Base-by-base conservation (phyloP, 176 grass and related monocot species). In the Tillandsia leiboldiana region DNA sequence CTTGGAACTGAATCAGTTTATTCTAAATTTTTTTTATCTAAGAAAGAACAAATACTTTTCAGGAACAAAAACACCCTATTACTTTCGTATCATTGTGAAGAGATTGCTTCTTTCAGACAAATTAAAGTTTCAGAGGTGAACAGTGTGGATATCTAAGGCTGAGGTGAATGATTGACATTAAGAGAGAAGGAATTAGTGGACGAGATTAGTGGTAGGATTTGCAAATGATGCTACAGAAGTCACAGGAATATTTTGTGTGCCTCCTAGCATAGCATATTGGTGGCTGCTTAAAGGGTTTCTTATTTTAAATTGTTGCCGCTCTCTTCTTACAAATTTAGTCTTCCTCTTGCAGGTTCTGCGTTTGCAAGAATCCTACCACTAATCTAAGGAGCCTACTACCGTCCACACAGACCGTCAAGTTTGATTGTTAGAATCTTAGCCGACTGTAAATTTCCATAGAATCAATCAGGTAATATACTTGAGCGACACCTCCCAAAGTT, bases 311-410 rank as follows among this genome's bases (percentile, higher is more conserved):
- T 65, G 42, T 68, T 2, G 68, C 42, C 0, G 33, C 33, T 42
- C 33, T 70, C 57, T 24, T 73, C 69, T 69, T 49, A 48, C 58
- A 8, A 53, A 29, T 51, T 8, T 1, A 73, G 65, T 79, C 1
- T 76, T 69, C 73, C 78, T 53, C 70, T 81, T 17, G 12, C 81
- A 97, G 93, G 89, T 97, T 50, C 89, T 92, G 13, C 89, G 93
- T 68, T 79, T 97, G 70, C 93, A 97, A 81, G 93, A 97, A 87
- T 79, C 85, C 79, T 87, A 0, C 20, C 20, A 20, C 20, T 20
- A 0, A 20, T 20, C 51, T 58, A 51, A 50, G 59, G 63, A 62
- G 66, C 51, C 12, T 71, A 71, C 15, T 61, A 53, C 29, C 51
- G 20, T 20, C 20, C 20, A 20, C 20, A 54, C 51, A 53, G 59